A percentile compares a stretch with the other conserved stretches of the same genome.
These are phyloP conservation scores for Echria macrotheca DNA, from an alignment of 495 filamentous ascomycete genomes.

Conservation along the genomic window DNA sequence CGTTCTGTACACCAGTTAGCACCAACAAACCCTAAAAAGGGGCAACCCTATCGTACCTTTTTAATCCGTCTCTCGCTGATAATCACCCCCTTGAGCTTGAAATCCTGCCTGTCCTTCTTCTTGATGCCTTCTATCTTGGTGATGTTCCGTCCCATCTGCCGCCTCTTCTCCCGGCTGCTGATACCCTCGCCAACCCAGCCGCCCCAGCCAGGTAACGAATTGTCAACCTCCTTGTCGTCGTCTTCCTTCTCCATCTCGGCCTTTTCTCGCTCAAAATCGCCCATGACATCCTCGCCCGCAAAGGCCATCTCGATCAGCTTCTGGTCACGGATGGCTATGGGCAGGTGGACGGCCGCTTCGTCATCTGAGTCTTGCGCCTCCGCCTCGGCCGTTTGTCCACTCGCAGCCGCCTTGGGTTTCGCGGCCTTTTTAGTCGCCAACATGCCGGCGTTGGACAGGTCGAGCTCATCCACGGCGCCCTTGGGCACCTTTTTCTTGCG, in stretches of 20 bases:
- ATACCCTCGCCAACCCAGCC: conserved; percentile 78
- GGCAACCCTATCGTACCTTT: conserved; percentile 77
- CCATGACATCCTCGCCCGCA: conserved; percentile 82
- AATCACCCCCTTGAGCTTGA: conserved; percentile 74
- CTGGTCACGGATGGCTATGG: conserved; percentile 68
- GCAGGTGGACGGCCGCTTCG: conserved; percentile 51
- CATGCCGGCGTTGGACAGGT: conserved; percentile 34
- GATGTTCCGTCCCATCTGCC: conserved; percentile 55
- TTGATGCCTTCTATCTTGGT: conserved; percentile 74
- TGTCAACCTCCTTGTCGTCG: conserved; percentile 78
- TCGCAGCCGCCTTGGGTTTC: conserved; percentile 9
- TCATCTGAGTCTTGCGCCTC: conserved; percentile 46
- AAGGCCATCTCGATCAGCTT: conserved; percentile 81
- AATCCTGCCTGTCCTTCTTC: conserved; percentile 71
- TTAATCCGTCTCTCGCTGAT: conserved; percentile 87
- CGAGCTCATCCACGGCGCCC: conserved; percentile 29
- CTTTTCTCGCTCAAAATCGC: conserved; percentile 79
- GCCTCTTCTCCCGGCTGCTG: conserved; percentile 52
- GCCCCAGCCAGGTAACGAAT: conserved; percentile 89
- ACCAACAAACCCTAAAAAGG: neutral
- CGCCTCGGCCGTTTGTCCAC: conserved; percentile 5
- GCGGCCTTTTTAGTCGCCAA: conserved; percentile 21
- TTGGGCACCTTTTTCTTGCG: conserved; percentile 31
- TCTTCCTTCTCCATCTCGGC: conserved; percentile 65
- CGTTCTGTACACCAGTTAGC: conserved; percentile 58